Base-by-base conservation (phyloP, 768 basidiomycete species). In the Boletus subparvulus region DNA sequence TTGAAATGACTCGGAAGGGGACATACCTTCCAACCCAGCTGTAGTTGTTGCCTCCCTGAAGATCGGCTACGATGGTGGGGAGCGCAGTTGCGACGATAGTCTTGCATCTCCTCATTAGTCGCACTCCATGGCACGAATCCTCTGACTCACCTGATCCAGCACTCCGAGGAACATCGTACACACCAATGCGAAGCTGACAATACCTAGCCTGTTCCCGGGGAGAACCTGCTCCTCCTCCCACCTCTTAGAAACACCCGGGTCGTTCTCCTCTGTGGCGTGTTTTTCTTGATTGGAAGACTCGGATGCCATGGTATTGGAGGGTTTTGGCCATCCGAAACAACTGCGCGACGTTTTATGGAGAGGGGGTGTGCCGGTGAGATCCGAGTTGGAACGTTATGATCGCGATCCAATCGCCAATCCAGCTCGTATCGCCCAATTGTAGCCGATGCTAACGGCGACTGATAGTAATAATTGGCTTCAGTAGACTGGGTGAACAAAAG, bases 61-160 rank as follows among this genome's bases (percentile, higher is more conserved):
- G 76, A 30, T 86, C 68, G 9, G 65, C 71, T 21, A 87, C 83
- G 44, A 90, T 89, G 2, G 85, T 88, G 2, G 88, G 87, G 19
- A 90, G 70, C 9, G 88, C 86, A 10, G 86, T 88, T 7, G 86
- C 80, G 28, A 88, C 81, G 54, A 85, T 84, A 9, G 82, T 84
- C 83, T 84, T 46, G 6, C 21, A 30, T 37, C 58, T 53, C 36
- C 19, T 36, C 39, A 26, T 52, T 21, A 32, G 35, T 41, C n/a
- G n/a, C 24, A 28, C 3, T 19, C 17, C 24, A 26, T 41, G 32
- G 36, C 17, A 26, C 11, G 11, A 9, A 7, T 30, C 35, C 35
- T 21, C 13, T 12, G 26, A 47, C 60, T 28, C 55, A 84, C 84
- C 72, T 84, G 81, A 65, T 86, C 85, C 49, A 86, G 68, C 2